These are phyloP conservation scores for Acacia concinna DNA, from an alignment of 331 rosid species.

Conservation along the genomic window DNA sequence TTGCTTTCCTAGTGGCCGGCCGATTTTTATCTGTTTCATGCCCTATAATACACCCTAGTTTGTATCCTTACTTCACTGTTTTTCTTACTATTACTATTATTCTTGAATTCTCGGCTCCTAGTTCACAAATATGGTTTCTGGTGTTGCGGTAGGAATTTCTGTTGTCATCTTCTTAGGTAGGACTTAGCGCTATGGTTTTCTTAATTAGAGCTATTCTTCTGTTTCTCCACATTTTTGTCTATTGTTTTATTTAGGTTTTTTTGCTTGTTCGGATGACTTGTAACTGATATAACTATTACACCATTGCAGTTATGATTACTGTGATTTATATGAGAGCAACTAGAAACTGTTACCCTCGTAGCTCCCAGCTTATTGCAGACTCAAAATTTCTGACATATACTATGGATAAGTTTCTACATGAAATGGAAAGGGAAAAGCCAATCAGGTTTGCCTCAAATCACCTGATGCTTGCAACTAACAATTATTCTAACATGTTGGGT, in stretches of 20 bases:
- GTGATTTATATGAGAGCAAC: background rate
- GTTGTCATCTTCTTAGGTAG: background rate
- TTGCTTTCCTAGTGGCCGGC: background rate
- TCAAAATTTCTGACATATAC: background rate
- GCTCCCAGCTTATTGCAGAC: background rate
- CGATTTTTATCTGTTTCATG: background rate
- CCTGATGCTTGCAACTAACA: conserved; percentile 34
- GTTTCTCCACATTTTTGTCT: background rate
- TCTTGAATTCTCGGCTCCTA: background rate
- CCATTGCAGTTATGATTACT: background rate
- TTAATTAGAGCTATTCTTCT: background rate
- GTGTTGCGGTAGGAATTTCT: background rate
- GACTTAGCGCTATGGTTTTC: background rate
- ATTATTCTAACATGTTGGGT: conserved; percentile 42
- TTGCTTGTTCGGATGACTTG: background rate
- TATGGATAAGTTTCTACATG: conserved; percentile 43
- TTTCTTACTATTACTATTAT: background rate
- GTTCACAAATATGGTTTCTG: background rate
- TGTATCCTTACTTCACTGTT: background rate
- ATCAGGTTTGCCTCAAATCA: conserved; percentile 35
- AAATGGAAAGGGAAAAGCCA: conserved; percentile 54
- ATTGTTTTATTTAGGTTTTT: background rate
- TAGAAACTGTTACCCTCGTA: background rate
- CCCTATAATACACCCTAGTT: background rate
- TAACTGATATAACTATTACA: background rate